Evolutionary conservation across 176 grass and related monocot genomes (phyloP), one percentile per base, ranked within the genome.

Genomic region (Hordeum vulgare): DNA sequence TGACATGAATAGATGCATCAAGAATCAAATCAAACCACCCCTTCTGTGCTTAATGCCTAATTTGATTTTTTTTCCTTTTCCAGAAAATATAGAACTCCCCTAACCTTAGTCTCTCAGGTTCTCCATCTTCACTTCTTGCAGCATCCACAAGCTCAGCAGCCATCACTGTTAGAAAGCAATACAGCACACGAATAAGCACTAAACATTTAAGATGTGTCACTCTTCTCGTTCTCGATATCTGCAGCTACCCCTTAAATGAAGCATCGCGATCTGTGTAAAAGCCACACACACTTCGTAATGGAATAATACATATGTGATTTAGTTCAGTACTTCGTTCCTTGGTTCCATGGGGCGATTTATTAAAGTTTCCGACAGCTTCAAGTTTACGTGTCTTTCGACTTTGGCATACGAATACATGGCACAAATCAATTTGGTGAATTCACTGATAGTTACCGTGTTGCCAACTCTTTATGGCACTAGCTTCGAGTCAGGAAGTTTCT

Each of bases 31-130:
- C n/a, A 8, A 51, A 51, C 21, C 21, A 35, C 37, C 7, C 37
- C n/a, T 41, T 21, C 8, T 31, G 44, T 40, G 33, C 35, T 79
- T 23, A n/a, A 56, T 63, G 45, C 20, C 2, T 79, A 64, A 33
- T 73, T 88, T 73, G 24, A 21, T 3, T 9, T 75, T 45, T 12
- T 67, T 36, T 62, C 15, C 9, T 47, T 79, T 27, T 74, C 12
- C 13, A 85, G 21, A 29, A 74, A 88, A 80, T 10, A 68, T 76
- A 47, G 9, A 86, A 75, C 44, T 85, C 80, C 80, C 80, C 87
- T 98, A 88, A 98, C 96, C 96, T 95, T 89, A 98, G 54, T 90
- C 96, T 91, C 66, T 98, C 90, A 77, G 93, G 96, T 65, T 93
- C 87, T 17, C 84, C 81, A 83, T 76, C 82, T 91, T 93, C 88